phyloP scores from a whole-genome alignment of 306 rosid genomes.

The Trifolium dubium region DNA sequence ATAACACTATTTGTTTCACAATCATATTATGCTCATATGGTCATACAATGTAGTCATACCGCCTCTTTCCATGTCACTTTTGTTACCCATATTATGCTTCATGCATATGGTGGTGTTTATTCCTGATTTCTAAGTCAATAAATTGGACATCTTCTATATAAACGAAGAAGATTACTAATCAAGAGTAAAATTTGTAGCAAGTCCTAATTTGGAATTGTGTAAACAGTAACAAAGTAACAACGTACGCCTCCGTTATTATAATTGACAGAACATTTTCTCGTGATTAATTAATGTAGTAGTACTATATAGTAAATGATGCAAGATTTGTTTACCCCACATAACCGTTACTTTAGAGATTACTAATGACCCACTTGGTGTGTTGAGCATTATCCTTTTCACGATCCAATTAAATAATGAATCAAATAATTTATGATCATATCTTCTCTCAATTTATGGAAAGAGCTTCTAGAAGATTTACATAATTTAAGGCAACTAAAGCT shows the following conservation, averaged over 20 bases:
- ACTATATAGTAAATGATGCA: conserved; percentile 36
- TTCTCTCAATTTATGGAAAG: conserved; percentile 43
- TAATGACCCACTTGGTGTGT: conserved; percentile 47
- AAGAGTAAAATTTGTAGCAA: too few relatives aligned
- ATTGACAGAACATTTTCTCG: conserved; percentile 33
- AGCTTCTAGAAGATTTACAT: conserved; percentile 49
- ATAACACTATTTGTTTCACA: too few relatives aligned
- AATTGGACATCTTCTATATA: too few relatives aligned
- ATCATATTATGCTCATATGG: too few relatives aligned
- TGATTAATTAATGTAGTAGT: conserved; percentile 42
- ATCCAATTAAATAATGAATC: conserved; percentile 23
- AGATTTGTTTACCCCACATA: conserved; percentile 56
- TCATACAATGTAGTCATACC: too few relatives aligned
- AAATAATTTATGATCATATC: conserved; percentile 30
- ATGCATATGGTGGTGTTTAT: too few relatives aligned
- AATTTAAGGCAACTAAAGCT: conserved; percentile 44
- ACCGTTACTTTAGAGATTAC: conserved; percentile 49
- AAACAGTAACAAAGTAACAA: neutral
- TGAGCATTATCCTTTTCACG: conserved; percentile 50
- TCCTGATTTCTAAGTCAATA: too few relatives aligned
- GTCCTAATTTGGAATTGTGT: neutral
- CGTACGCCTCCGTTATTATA: neutral
- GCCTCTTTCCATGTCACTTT: too few relatives aligned
- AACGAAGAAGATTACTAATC: too few relatives aligned
- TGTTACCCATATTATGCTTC: too few relatives aligned